phyloP scores from a whole-genome alignment of 176 grass and related monocot genomes.

The Ampelocalamus luodianensis region DNA sequence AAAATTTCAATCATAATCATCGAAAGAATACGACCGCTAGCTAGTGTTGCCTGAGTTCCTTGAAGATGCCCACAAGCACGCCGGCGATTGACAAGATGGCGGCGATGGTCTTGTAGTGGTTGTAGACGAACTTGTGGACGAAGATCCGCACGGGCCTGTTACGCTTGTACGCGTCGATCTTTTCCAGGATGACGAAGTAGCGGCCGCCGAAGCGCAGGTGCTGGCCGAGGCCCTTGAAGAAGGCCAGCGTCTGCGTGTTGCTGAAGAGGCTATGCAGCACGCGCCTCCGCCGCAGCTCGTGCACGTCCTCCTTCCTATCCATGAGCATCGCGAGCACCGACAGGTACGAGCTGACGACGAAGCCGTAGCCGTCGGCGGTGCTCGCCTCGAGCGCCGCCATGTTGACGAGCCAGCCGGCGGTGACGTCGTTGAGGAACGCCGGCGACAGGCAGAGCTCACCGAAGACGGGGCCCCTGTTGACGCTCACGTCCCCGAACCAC shows the following conservation, averaged over 20 bases:
- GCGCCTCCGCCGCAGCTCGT: not conserved
- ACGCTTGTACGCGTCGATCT: not conserved
- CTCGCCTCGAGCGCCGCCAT: not conserved
- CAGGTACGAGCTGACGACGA: not conserved
- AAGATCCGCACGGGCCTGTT: not conserved
- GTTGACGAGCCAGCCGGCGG: not conserved
- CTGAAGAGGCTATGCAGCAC: not conserved
- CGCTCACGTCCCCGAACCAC: not conserved
- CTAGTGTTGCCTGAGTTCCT: not conserved
- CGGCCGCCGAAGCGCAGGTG: not conserved
- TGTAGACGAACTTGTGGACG: not conserved
- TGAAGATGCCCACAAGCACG: not conserved
- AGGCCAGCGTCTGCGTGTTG: not conserved
- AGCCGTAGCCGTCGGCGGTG: not conserved
- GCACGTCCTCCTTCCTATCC: not conserved
- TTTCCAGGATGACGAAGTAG: not conserved
- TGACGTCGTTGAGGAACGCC: not conserved
- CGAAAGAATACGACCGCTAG: not conserved
- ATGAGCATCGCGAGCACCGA: not conserved
- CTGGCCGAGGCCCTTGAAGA: constrained; percentile 1
- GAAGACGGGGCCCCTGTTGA: not conserved
- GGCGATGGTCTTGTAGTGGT: not conserved
- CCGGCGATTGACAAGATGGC: not conserved
- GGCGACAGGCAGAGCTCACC: not conserved
- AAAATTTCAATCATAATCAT: too few species aligned